These are phyloP conservation scores for Talaromyces funiculosus DNA, from an alignment of 2,329 filamentous ascomycete species.

Conservation along the genomic window DNA sequence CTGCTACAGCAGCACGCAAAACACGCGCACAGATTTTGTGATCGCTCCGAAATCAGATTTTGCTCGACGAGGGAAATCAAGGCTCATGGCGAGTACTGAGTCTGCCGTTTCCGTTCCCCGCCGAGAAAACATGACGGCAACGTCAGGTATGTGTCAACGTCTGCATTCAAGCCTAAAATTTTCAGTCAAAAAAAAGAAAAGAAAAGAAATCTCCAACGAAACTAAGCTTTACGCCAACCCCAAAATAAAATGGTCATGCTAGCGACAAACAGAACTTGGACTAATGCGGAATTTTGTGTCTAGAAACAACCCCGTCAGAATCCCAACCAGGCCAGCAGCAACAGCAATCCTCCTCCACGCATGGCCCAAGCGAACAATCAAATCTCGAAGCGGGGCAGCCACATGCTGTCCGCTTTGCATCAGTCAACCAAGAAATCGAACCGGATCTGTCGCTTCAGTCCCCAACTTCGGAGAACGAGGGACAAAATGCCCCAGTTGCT, in stretches of 20 bases:
- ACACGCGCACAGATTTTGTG: not conserved
- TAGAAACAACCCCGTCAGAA: slow-evolving; percentile 1
- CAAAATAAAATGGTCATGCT: not conserved
- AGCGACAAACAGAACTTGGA: not conserved
- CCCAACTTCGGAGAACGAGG: slow-evolving; percentile 1
- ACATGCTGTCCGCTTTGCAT: slow-evolving; percentile 64
- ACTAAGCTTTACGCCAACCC: not conserved
- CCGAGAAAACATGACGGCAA: slow-evolving; percentile 13
- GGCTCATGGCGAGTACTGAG: slow-evolving; percentile 9
- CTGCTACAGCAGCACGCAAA: not conserved
- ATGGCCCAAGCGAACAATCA: slow-evolving; percentile 4
- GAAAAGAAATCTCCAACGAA: not conserved
- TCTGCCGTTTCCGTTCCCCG: slow-evolving; percentile 16
- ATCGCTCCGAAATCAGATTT: slow-evolving; percentile 3
- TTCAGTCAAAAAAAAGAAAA: not conserved
- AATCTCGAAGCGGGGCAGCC: slow-evolving; percentile 18
- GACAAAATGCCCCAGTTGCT: slow-evolving; percentile 15
- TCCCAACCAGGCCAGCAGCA: slow-evolving; percentile 2
- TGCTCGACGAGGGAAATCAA: not conserved
- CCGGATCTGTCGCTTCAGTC: slow-evolving; percentile 37
- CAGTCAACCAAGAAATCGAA: slow-evolving; percentile 64
- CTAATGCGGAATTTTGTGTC: slow-evolving; percentile 1
- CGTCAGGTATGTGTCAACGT: slow-evolving; percentile 14
- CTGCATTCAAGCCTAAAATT: not conserved
- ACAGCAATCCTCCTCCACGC: not conserved